Evolutionary conservation across 306 rosid genomes (phyloP), one percentile per base, ranked within the genome.

Genomic region (Begonia fuchsioides): DNA sequence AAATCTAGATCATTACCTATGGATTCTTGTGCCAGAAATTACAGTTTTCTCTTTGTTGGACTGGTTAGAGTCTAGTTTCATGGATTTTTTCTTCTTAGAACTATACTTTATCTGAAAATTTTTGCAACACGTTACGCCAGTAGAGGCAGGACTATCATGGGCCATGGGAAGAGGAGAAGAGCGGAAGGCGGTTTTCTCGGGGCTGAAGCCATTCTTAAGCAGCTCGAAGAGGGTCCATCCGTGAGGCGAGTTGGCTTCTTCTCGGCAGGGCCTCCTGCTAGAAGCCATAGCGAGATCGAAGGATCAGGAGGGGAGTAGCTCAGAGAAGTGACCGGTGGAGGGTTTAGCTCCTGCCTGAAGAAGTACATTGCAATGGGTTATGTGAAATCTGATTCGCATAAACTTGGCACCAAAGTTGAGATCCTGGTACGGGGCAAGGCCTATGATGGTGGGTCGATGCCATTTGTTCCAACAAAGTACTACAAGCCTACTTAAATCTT

Each of bases 121-220:
- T 87, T 96, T 82, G 41, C 96, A 92, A 55, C 93, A 85, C 70
- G 71, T 13, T 58, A 75, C 98, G 46, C 98, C 98, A 12, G 67
- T 90, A 14, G 98, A 90, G 73, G 98, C 95, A n/a, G 98, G 95
- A 51, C 93, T 90, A 35, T 61, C 98, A 52, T 90, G 98, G 95
- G 98, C 98, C 32, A 77, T 90, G 95, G 94, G 44, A 90, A 90
- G 72, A 76, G 98, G 35, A 82, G 98, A 56, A 76, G 95, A 68
- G 95, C 96, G 16, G 95, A 85, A 70, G 98, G 98, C 40, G 98
- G 98, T 45, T 90, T 90, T 68, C 87, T 90, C 0, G 98, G 98
- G 17, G 92, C 95, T 44, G 76, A 77, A 38, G 77, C 81, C 17
- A 90, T 90, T 43, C 85, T 90, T 56, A 90, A 90, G 56, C 94